These are phyloP conservation scores for Lactarius tabidus DNA, from an alignment of 768 basidiomycete species.

Conservation along the genomic window DNA sequence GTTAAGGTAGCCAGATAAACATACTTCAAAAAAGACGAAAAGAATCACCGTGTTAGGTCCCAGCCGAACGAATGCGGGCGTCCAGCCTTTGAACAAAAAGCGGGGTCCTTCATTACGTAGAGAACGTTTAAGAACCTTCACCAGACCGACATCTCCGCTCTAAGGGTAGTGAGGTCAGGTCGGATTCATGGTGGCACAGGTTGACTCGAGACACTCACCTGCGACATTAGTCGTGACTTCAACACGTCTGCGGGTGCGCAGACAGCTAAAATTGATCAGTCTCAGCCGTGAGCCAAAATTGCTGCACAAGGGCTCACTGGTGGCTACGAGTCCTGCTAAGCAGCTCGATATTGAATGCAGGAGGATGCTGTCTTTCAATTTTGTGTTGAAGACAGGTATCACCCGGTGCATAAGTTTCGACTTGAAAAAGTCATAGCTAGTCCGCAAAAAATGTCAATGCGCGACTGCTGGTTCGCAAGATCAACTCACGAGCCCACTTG, in stretches of 20 bases:
- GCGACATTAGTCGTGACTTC: slow-evolving; percentile 72
- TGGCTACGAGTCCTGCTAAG: slow-evolving; percentile 70
- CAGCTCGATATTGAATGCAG: slow-evolving; percentile 67
- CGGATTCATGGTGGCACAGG: neutral
- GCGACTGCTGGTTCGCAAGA: neutral
- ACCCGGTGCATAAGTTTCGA: slow-evolving; percentile 46
- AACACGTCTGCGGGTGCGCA: slow-evolving; percentile 78
- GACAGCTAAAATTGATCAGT: slow-evolving; percentile 47
- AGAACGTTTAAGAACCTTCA: slow-evolving; percentile 54
- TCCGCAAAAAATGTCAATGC: slow-evolving; percentile 8
- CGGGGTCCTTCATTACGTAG: slow-evolving; percentile 67
- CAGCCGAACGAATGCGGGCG: slow-evolving; percentile 78
- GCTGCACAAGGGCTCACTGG: slow-evolving; percentile 46
- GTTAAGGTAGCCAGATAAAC: slow-evolving; percentile 14
- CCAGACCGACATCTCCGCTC: slow-evolving; percentile 47
- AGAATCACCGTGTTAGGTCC: slow-evolving; percentile 81
- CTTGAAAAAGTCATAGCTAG: slow-evolving; percentile 78
- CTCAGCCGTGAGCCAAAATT: neutral
- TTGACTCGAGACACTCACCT: slow-evolving; percentile 41
- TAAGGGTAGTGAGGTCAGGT: slow-evolving; percentile 28
- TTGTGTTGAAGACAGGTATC: slow-evolving; percentile 53
- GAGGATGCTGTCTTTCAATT: slow-evolving; percentile 59
- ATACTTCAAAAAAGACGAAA: slow-evolving; percentile 81
- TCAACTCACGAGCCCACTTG: slow-evolving; percentile 77
- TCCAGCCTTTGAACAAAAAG: slow-evolving; percentile 88